Conservation (phyloP, 2,329 filamentous ascomycete genomes). For the Canariomyces notabilis region DNA sequence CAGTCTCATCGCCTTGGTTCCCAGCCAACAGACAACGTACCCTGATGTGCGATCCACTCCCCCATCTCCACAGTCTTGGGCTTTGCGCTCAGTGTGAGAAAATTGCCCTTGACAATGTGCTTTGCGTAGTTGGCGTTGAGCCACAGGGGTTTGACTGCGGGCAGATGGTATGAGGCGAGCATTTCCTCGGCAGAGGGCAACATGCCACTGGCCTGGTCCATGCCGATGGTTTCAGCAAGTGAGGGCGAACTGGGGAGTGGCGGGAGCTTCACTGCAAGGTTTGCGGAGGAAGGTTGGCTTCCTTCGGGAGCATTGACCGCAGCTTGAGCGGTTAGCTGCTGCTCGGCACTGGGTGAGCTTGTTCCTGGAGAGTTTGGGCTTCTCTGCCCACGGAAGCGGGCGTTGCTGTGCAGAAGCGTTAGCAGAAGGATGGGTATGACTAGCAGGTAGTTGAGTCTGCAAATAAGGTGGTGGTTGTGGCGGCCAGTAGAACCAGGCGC, state of each 20-base stretch:
- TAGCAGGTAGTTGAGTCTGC: too few relatives aligned
- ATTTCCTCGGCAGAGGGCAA: slow-evolving; percentile 48
- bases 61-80: slow-evolving; percentile 90
- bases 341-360: slow-evolving; percentile 15
- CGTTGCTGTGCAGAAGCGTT: slow-evolving; percentile 20
- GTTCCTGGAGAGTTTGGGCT: slow-evolving; percentile 24
- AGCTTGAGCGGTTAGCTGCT: slow-evolving; percentile 28
- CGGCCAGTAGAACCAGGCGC: too few relatives aligned
- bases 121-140: slow-evolving; percentile 70
- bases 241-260: slow-evolving; percentile 60
- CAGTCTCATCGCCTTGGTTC: background rate
- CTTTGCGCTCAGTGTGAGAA: slow-evolving; percentile 89
- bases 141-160: slow-evolving; percentile 65
- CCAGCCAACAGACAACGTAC: slow-evolving; percentile 41
- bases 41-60: slow-evolving; percentile 94
- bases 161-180: slow-evolving; percentile 58
- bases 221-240: slow-evolving; percentile 61
- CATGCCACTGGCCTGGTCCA: slow-evolving; percentile 55
- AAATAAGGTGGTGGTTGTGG: too few relatives aligned
- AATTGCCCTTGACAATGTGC: slow-evolving; percentile 94
- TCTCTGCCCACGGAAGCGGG: slow-evolving; percentile 26
- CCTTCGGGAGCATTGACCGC: slow-evolving; percentile 42
- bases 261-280: slow-evolving; percentile 50
- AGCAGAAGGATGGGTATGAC: slow-evolving; percentile 2
- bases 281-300: slow-evolving; percentile 45